Conservation (phyloP, 495 filamentous ascomycete species). For the Aspergillus affinis region DNA sequence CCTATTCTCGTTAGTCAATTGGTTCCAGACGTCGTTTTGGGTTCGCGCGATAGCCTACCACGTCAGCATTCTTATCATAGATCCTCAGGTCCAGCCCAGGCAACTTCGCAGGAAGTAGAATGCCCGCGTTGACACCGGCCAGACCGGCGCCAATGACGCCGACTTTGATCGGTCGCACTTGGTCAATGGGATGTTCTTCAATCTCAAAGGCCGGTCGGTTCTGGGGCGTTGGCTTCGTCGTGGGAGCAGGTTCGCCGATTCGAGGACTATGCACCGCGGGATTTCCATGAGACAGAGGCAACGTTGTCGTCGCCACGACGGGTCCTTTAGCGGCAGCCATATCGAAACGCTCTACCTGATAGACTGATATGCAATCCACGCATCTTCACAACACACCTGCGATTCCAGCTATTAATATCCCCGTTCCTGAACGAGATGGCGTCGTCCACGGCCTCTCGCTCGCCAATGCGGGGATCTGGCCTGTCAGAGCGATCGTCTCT, state of each 20-base stretch:
- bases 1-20: constrained; percentile 24
- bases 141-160: constrained; percentile 55
- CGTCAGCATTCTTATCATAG: constrained; percentile 56
- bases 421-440: background rate
- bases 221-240: background rate
- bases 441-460: background rate
- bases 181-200: constrained; percentile 44
- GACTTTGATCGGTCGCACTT: constrained; percentile 46
- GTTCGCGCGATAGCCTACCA: constrained; percentile 33
- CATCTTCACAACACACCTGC: background rate
- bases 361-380: no score
- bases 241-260: background rate
- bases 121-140: constrained; percentile 48
- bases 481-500: background rate
- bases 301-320: background rate
- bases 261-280: background rate
- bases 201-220: constrained; percentile 28
- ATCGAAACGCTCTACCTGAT: background rate
- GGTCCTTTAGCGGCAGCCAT: constrained; percentile 7
- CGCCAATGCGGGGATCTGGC: background rate
- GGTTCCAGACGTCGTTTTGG: background rate
- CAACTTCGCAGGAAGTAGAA: constrained; percentile 50
- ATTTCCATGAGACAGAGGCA: background rate
- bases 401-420: background rate
- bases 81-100: constrained; percentile 53